Evolutionary conservation across 768 basidiomycete genomes (phyloP), one percentile per base, ranked within the genome.

Genomic region (Kwoniella sp.): DNA sequence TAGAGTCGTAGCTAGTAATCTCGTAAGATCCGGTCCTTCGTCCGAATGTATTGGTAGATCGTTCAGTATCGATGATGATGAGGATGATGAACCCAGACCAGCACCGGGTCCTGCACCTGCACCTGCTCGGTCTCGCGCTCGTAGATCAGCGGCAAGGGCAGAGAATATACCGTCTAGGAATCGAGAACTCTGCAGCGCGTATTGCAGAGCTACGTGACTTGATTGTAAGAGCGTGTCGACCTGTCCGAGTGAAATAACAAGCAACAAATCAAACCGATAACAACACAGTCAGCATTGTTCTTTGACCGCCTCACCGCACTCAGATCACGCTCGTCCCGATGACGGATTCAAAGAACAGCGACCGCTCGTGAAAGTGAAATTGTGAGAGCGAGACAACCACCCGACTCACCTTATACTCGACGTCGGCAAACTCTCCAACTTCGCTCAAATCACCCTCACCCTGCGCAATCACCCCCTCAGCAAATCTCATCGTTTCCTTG

Each of bases 81-180:
- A 54, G 17, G 33, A 6, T 33, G 33, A 33, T 6, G 33, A 33
- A 6, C 33, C 33, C n/a, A n/a, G 33, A 6, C 13, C 33, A 13
- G 33, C 15, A n/a, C n/a, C n/a, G n/a, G n/a, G n/a, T n/a, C n/a
- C n/a, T n/a, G n/a, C n/a, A n/a, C n/a, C n/a, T n/a, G n/a, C n/a
- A n/a, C 54, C 52, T 21, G 64, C 37, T 26, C 59, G 47, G 25
- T 78, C 77, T 24, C 73, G 70, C 44, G 66, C 64, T 12, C 71
- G 67, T 1, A 79, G 64, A 46, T 79, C 78, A 7, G 71, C 65
- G 2, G 73, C 59, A 13, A 79, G 71, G 1, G 73, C 64, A 12
- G 73, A 64, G 64, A 79, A 79, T 36, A 79, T 73, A n/a, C 78
- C 78, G 57, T 79, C 78, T 33, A 79, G 64, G 71, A 79, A 79